Conservation (phyloP, 345 rosid species). For the Eucalyptus coolabah region DNA sequence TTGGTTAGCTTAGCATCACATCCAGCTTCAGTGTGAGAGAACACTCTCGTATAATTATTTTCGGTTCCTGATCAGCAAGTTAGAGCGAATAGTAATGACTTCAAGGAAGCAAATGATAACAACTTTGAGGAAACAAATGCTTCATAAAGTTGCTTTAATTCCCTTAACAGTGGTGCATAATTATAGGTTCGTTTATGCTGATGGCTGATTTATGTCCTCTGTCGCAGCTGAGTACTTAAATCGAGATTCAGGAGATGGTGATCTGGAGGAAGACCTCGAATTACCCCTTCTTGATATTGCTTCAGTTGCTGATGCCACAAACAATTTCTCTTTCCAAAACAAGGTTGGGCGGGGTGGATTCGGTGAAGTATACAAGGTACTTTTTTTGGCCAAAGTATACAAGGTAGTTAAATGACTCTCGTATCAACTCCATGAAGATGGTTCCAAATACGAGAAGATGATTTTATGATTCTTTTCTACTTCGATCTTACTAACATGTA, state of each 20-base stretch:
- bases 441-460: too few relatives aligned
- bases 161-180: not conserved
- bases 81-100: not conserved
- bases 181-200: not conserved
- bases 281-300: not conserved
- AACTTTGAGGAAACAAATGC: not conserved
- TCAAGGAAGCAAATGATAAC: not conserved
- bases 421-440: too few relatives aligned
- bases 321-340: too few relatives aligned
- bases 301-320: conserved; percentile 1
- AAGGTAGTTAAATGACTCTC: too few relatives aligned
- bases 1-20: too few relatives aligned
- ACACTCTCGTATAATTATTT: not conserved
- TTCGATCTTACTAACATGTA: too few relatives aligned
- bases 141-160: not conserved
- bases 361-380: too few relatives aligned
- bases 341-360: too few relatives aligned
- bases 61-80: not conserved
- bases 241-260: not conserved
- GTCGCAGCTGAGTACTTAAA: not conserved
- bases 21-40: not conserved
- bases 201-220: not conserved
- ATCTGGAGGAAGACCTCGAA: not conserved
- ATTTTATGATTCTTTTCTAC: too few relatives aligned
- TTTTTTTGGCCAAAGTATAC: too few relatives aligned